Base-by-base conservation (phyloP, 2,329 filamentous ascomycete genomes). In the Fusarium virguliforme region DNA sequence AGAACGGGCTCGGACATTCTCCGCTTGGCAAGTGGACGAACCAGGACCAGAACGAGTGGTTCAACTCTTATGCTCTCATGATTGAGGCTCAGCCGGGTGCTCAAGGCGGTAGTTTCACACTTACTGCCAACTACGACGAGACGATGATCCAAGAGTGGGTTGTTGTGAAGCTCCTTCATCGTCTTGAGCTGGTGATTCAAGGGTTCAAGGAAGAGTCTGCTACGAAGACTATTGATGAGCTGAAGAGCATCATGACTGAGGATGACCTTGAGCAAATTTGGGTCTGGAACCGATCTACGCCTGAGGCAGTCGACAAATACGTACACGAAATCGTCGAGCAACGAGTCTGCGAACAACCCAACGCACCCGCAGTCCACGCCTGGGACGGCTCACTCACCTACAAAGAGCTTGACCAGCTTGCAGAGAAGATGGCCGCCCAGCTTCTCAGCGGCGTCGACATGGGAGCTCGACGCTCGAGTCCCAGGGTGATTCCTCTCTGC, bases 371-470 rank as follows among this genome's bases (percentile, higher is more conserved):
- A 15, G 22, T 61, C 1, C n/a, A 15, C 3, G 37, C 59, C 7
- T 74, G 70, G 67, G 70, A 74, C 26, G 51, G 65, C 4, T 24
- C 62, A 5, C 28, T 53, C 54, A 55, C 59, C 2, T 61, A 61
- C 12, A 5, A 24, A 6, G 48, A 55, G 22, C 50, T 61, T 4
- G 37, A 67, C 34, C 9, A 6, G 4, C 43, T 62, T 7, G 34
- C 57, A 13, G 48, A 35, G 3, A 32, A 22, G 18, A 32, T 51
- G 28, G 48, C 48, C 3, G n/a, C 9, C 8, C 28, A 51, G 48
- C 48, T 51, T 51, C 48, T 51, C 8, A 7, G 4, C 10, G 22
- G 48, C 9, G 2, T 51, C n/a, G 30, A 51, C 10, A 22, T 34
- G 30, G n/a, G 48, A 18, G 6, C n/a, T 15, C 48, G 15, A 48